Evolutionary conservation across 129 eudicot genomes (phyloP).

Genomic region (Pulicaria dysenterica): DNA sequence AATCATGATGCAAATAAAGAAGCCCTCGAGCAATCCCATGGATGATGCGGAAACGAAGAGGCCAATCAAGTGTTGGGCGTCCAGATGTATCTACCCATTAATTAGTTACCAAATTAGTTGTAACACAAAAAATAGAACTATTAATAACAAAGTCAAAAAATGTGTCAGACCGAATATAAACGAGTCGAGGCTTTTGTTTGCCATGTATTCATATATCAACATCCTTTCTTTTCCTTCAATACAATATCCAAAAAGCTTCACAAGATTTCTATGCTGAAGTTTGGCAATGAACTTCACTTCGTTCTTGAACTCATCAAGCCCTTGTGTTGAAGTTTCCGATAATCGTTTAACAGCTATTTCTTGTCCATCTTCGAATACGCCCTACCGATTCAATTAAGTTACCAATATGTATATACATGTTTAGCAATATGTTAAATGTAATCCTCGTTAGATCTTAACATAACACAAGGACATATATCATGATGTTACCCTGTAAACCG

Average conservation of each 20-base stretch:
- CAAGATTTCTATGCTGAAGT: slow-evolving; percentile 51
- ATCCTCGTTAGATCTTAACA: not conserved
- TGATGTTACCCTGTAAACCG: slow-evolving; percentile 37
- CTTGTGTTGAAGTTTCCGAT: slow-evolving; percentile 33
- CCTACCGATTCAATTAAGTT: slow-evolving; percentile 24
- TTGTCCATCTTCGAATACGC: slow-evolving; percentile 28
- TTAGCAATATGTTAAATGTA: not conserved
- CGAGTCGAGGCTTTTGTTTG: slow-evolving; percentile 35
- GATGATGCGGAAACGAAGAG: slow-evolving; percentile 29
- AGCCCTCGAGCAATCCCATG: slow-evolving; percentile 40
- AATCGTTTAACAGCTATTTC: slow-evolving; percentile 38
- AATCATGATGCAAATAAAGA: slow-evolving; percentile 43
- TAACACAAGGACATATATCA: not conserved
- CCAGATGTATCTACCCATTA: slow-evolving; percentile 4
- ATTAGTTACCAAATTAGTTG: slow-evolving; percentile 7
- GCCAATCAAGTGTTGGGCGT: slow-evolving; percentile 31
- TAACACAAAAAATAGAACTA: not conserved
- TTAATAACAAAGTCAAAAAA: not conserved
- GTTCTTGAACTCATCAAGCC: slow-evolving; percentile 36
- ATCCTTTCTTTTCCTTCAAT: slow-evolving; percentile 37
- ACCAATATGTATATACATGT: not conserved
- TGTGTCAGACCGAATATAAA: slow-evolving; percentile 28
- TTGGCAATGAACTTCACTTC: slow-evolving; percentile 40
- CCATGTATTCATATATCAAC: slow-evolving; percentile 36
- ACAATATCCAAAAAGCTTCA: slow-evolving; percentile 42